Evolutionary conservation across 805 yeast species (phyloP).

Genomic region (Candida vaughaniae): DNA sequence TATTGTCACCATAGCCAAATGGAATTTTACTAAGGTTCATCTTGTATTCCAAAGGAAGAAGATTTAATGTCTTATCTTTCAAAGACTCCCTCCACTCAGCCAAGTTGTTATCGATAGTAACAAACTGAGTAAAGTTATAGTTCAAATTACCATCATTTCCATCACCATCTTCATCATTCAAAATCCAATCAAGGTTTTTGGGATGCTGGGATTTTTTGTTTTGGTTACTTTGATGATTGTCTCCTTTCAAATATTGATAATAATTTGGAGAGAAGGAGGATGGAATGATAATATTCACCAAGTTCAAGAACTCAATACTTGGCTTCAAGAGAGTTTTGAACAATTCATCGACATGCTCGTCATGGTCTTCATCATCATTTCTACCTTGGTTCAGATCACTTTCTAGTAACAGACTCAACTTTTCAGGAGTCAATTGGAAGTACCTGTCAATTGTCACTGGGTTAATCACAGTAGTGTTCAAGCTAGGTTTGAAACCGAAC

Average conservation of each 20-base stretch:
- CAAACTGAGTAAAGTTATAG: slow-evolving; percentile 43
- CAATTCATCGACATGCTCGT: slow-evolving; percentile 27
- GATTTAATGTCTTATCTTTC: slow-evolving; percentile 26
- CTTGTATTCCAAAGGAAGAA: slow-evolving; percentile 24
- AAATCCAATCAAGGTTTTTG: slow-evolving; percentile 39
- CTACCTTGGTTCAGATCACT: slow-evolving; percentile 6
- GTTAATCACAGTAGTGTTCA: slow-evolving; percentile 46
- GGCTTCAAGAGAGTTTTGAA: slow-evolving; percentile 39
- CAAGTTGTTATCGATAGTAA: slow-evolving; percentile 41
- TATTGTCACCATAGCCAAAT: slow-evolving; percentile 11
- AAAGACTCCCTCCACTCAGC: slow-evolving; percentile 41
- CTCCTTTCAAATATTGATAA: slow-evolving; percentile 39
- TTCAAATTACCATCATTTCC: slow-evolving; percentile 48
- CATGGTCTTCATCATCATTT: slow-evolving; percentile 16
- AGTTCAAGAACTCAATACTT: slow-evolving; percentile 42
- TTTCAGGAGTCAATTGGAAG: slow-evolving; percentile 44
- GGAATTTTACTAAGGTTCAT: slow-evolving; percentile 30
- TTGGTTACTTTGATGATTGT: slow-evolving; percentile 13
- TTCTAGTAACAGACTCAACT: slow-evolving; percentile 33
- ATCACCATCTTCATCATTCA: slow-evolving; percentile 47
- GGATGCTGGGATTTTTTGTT: slow-evolving; percentile 19
- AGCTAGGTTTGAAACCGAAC: slow-evolving; percentile 46
- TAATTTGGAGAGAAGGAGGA: slow-evolving; percentile 47
- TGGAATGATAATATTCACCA: slow-evolving; percentile 44
- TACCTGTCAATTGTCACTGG: slow-evolving; percentile 47